A percentile compares a stretch with the other conserved stretches of the same genome.
Conservation (phyloP, 495 filamentous ascomycete species). For the Lasiosphaeriaceae sp. region DNA sequence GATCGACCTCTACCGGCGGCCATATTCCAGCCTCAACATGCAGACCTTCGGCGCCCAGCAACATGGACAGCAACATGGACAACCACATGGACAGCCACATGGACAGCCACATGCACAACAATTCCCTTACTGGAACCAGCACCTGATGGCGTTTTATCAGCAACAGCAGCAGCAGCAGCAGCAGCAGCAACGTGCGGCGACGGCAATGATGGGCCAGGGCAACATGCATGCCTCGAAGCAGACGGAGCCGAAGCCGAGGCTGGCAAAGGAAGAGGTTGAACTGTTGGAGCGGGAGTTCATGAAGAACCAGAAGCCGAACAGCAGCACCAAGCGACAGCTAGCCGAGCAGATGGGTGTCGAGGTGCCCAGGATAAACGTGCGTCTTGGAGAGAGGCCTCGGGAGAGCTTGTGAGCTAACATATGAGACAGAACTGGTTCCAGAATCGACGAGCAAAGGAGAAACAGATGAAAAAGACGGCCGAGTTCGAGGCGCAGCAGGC, state of each 20-base stretch:
- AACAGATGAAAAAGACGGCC: slow-evolving; percentile 69
- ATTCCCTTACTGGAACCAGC: slow-evolving; percentile 26
- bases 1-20: slow-evolving; percentile 26
- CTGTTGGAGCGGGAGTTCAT: slow-evolving; percentile 70
- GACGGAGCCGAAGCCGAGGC: slow-evolving; percentile 58
- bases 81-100: too few relatives aligned
- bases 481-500: slow-evolving; percentile 57
- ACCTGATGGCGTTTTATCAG: slow-evolving; percentile 27
- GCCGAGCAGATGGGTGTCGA: slow-evolving; percentile 70
- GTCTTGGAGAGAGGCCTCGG: slow-evolving; percentile 25
- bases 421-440: slow-evolving; percentile 80
- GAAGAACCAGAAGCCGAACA: slow-evolving; percentile 73
- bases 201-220: slow-evolving; percentile 29
- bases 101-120: slow-evolving; percentile 20
- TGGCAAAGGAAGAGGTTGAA: slow-evolving; percentile 81
- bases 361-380: slow-evolving; percentile 70
- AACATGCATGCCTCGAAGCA: slow-evolving; percentile 31
- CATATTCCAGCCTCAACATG: slow-evolving; percentile 16
- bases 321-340: slow-evolving; percentile 68
- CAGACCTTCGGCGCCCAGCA: slow-evolving; percentile 13
- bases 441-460: slow-evolving; percentile 79
- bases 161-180: slow-evolving; percentile 29
- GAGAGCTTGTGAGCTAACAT: slow-evolving; percentile 27
- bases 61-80: too few relatives aligned
- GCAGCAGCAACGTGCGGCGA: slow-evolving; percentile 22